Evolutionary conservation across 2,329 filamentous ascomycete genomes (phyloP), one percentile per base, ranked within the genome.

Genomic region (Epichloe typhina): DNA sequence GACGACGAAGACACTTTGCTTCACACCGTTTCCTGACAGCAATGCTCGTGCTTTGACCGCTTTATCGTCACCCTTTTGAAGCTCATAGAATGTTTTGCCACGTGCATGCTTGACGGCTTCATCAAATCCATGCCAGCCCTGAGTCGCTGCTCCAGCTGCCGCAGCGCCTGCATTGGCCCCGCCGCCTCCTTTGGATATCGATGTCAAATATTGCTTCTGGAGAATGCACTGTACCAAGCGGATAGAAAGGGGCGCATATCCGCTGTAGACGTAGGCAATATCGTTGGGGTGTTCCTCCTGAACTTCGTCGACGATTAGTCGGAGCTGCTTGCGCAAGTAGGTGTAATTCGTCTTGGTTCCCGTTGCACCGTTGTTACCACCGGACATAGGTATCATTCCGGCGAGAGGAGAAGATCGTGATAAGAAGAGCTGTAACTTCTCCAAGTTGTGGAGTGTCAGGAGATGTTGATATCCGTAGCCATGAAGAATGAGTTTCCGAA

Each of bases 211-310:
- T 51, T 88, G 81, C 66, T 98, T 98, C 65, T 97, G 90, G 46
- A 98, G 70, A 47, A 97, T 79, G 63, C 88, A 93, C 66, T 98
- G 94, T 5, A 98, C 84, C 4, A 98, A 78, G 15, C 93, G 83
- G 50, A 97, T 80, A 43, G 88, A 95, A 12, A 98, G 76, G 0
- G 93, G 94, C 4, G 94, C 93, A 63, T 97, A 98, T 49, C 93
- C 94, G 56, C 88, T 95, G 69, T 97, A 98, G 11, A 96, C 90
- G 61, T 98, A 98, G n/a, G 90, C 86, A 54, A 97, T 84, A 60
- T 98, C 93, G 60, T 93, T 87, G 3, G 93, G 93, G 45, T 94
- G 86, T 53, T 93, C 83, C 66, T 98, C 93, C 62, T 95, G 90
- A 39, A 98, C 91, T 64, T 97, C 93, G 64, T 98, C 93, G 51